Evolutionary conservation across 2,329 filamentous ascomycete genomes (phyloP), one percentile per base, ranked within the genome.

Genomic region (Microascus cirrosus): DNA sequence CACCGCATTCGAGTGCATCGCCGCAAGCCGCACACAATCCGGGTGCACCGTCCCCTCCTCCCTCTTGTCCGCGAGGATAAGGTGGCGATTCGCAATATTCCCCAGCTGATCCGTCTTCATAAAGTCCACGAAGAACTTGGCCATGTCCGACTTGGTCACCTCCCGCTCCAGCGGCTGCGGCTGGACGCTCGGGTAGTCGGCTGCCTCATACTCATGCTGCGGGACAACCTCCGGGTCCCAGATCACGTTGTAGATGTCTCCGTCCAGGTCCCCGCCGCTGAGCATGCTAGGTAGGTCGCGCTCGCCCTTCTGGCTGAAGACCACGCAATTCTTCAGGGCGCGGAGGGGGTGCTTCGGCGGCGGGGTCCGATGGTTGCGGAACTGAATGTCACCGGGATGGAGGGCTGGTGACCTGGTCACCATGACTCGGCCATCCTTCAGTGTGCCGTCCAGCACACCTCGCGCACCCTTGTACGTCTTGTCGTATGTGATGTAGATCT

Each of bases 211-310:
- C 0, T 71, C 73, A 0, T 15, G 24, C 12, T 63, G 48, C 0
- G 80, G 76, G 1, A 78, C 68, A 0, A 84, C 74, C 0, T 68
- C 65, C 0, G 69, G 63, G 62, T 95, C 89, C 77, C 82, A 94
- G 54, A 95, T 88, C 55, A 95, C 72, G 62, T 90, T 87, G 69
- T 88, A 95, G 0, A 89, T 72, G 67, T 96, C 91, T 0, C 90
- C 90, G 62, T 94, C 90, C 0, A 95, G 77, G 67, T 95, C 90
- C 0, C 90, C 90, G 1, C 90, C 90, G 57, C 86, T 87, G 0
- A 95, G 75, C 68, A 86, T 80, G 60, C 88, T 93, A 0, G 90
- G 89, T 0, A 95, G 73, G 65, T 95, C 90, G 18, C 90, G 81
- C 0, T 63, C 28, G 0, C 91, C 90, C 50, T 80, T 75, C 59